These are phyloP conservation scores for Benincasa hispida DNA, from an alignment of 306 rosid species.

Conservation along the genomic window DNA sequence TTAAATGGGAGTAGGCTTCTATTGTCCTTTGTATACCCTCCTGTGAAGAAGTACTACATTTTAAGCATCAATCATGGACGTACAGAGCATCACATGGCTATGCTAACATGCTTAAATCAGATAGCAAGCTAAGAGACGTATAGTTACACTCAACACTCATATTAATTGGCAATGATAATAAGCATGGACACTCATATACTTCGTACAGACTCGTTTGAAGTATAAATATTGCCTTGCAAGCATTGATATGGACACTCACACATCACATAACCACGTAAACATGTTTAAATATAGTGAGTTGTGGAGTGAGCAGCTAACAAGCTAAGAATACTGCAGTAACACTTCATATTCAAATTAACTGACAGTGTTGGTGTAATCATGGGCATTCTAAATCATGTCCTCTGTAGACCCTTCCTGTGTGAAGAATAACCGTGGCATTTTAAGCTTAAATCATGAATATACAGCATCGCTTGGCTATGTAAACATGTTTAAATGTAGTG, in stretches of 20 bases:
- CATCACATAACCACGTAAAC: background rate
- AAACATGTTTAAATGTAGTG: background rate
- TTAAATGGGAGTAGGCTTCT: slow-evolving; percentile 69
- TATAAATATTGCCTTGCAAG: slow-evolving; percentile 3
- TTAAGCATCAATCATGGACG: background rate
- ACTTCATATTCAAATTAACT: background rate
- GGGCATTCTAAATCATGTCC: slow-evolving; percentile 19
- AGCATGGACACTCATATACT: slow-evolving; percentile 23
- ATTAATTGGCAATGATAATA: background rate
- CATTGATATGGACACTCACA: background rate
- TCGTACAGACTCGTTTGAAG: slow-evolving; percentile 49
- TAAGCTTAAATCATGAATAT: background rate
- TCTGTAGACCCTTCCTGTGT: slow-evolving; percentile 59
- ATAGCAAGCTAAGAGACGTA: background rate
- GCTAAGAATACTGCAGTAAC: background rate
- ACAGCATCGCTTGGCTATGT: background rate
- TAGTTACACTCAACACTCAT: background rate
- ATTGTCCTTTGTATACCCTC: slow-evolving; percentile 82
- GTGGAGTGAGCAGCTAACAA: background rate
- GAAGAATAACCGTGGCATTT: slow-evolving; percentile 8
- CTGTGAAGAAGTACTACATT: slow-evolving; percentile 30
- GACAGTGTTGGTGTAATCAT: background rate
- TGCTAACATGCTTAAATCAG: background rate
- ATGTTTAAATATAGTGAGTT: background rate
- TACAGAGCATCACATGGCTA: background rate